phyloP scores from a whole-genome alignment of 164 flowering plant genomes.

The Stephania cephalantha region DNA sequence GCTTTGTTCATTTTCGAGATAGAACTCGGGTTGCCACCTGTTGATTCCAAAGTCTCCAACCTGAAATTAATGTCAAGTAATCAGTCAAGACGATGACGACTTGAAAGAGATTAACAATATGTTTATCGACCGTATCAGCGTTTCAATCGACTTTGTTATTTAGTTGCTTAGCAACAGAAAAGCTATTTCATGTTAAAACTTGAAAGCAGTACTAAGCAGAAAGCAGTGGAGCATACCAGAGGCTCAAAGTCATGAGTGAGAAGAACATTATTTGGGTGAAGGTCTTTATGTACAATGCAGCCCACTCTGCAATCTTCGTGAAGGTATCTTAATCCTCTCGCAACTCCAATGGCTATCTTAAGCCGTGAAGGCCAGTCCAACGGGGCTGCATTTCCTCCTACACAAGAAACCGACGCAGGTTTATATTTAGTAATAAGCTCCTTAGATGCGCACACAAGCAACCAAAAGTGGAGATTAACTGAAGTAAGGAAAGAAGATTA shows the following conservation, averaged over 20 bases:
- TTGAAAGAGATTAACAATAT: no score
- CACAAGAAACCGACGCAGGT: background rate
- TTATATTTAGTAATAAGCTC: background rate
- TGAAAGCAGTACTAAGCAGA: background rate
- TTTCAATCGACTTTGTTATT: background rate
- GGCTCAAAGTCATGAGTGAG: constrained; percentile 91
- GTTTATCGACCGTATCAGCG: background rate
- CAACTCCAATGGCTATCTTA: constrained; percentile 78
- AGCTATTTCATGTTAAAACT: background rate
- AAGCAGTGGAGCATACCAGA: constrained; percentile 34
- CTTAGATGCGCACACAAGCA: background rate
- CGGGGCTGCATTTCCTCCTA: constrained; percentile 33
- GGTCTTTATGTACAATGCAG: constrained; percentile 72
- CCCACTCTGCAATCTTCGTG: constrained; percentile 97
- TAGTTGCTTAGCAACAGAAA: background rate
- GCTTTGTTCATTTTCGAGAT: constrained; percentile 32
- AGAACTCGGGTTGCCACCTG: constrained; percentile 53
- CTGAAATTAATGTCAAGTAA: constrained; percentile 27
- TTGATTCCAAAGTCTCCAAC: constrained; percentile 90
- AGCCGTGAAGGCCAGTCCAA: constrained; percentile 60
- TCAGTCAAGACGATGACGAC: background rate
- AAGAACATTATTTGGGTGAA: constrained; percentile 77
- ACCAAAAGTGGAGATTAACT: background rate
- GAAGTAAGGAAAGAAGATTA: constrained; percentile 18
- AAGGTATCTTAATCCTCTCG: constrained; percentile 84